Percentiles rank a stretch among this genome's conserved stretches.
Conservation (phyloP, 176 grass and related monocot species). For the Oryza australiensis region DNA sequence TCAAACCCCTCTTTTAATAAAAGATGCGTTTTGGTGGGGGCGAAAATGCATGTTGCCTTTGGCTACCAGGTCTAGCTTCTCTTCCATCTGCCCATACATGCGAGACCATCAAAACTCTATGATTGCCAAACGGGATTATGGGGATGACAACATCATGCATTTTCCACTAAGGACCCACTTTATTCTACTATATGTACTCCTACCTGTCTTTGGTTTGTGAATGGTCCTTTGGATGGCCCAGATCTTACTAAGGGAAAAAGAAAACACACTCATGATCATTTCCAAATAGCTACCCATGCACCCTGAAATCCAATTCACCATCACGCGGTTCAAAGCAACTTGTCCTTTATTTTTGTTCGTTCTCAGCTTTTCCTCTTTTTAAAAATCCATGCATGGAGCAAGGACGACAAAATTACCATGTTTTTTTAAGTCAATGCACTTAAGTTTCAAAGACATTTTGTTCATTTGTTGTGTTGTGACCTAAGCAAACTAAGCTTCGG, state of each 20-base stretch:
- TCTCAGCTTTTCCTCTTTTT: not conserved
- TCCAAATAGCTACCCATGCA: not conserved
- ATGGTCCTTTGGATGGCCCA: not conserved
- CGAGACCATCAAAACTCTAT: slow-evolving; percentile 23
- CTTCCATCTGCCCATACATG: not conserved
- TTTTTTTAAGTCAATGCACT: not conserved
- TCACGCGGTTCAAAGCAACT: not conserved
- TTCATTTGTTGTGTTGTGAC: not conserved
- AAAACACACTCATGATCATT: not conserved
- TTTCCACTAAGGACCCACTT: slow-evolving; percentile 13
- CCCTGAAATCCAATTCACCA: not conserved
- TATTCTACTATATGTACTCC: not conserved
- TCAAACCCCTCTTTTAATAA: not conserved
- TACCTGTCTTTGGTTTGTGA: not conserved
- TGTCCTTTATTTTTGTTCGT: not conserved
- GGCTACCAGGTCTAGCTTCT: not conserved
- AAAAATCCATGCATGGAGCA: not conserved
- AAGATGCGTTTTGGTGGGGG: not conserved
- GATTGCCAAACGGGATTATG: slow-evolving; percentile 13
- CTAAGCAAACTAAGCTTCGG: not conserved
- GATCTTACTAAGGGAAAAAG: not conserved
- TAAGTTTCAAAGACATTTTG: not conserved
- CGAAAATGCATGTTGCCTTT: not conserved
- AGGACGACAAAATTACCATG: not conserved
- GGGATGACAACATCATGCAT: slow-evolving; percentile 13